phyloP scores from a whole-genome alignment of 1,284 basidiomycete genomes.

The Farysia itapuensis region DNA sequence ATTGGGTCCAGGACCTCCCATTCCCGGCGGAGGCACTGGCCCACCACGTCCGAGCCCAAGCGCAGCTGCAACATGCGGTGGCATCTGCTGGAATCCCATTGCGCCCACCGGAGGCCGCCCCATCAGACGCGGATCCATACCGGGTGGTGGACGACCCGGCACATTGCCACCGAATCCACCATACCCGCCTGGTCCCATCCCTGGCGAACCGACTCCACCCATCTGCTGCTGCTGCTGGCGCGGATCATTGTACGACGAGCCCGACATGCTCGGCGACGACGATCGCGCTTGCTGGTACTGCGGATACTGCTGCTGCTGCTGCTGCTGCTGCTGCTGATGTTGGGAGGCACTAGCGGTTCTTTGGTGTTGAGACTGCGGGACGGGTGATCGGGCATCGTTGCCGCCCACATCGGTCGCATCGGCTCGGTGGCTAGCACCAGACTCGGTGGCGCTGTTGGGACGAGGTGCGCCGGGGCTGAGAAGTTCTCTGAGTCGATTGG shows the following conservation, averaged over 20 bases:
- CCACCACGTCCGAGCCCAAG: constrained; percentile 26
- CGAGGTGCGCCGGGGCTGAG: too few relatives aligned
- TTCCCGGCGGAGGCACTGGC: constrained; percentile 32
- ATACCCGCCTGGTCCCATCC: constrained; percentile 9
- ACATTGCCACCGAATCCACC: constrained; percentile 24
- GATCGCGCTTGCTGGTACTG: constrained; percentile 8
- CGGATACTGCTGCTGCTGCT: constrained; percentile 12
- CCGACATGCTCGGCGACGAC: constrained; percentile 20
- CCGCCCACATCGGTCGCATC: constrained; percentile 12
- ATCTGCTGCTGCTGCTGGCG: constrained; percentile 16
- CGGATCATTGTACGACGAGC: constrained; percentile 23
- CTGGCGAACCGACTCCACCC: constrained; percentile 20
- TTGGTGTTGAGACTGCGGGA: constrained; percentile 28
- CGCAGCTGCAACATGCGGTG: constrained; percentile 43
- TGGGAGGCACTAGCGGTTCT: constrained; percentile 17
- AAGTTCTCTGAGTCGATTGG: constrained; percentile 17
- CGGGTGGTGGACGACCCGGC: constrained; percentile 24
- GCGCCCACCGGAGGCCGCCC: constrained; percentile 32
- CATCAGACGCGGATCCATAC: constrained; percentile 42
- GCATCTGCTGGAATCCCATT: constrained; percentile 33
- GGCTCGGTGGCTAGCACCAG: too few relatives aligned
- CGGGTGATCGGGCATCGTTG: constrained; percentile 24
- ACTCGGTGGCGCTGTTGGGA: too few relatives aligned
- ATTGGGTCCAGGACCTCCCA: constrained; percentile 24
- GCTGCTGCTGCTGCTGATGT: constrained; percentile 7